Conservation (phyloP, 2,329 filamentous ascomycete species). For the Bipolaris oryzae region DNA sequence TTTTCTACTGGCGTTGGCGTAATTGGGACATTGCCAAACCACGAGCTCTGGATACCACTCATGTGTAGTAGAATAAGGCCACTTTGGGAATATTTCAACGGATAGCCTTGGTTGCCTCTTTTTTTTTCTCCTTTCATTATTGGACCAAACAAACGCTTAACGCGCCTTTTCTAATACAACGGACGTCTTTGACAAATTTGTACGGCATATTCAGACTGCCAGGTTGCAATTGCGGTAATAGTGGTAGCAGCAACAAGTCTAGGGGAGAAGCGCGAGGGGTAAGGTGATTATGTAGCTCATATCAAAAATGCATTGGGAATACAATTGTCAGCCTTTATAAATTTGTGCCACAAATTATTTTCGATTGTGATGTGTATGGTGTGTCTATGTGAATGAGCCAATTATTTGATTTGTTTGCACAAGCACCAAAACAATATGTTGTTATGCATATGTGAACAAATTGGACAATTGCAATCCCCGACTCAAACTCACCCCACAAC, state of each 20-base stretch:
- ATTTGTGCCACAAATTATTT: neutral
- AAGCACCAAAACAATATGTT: too few relatives aligned
- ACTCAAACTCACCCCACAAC: too few relatives aligned
- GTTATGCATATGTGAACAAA: too few relatives aligned
- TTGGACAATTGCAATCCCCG: too few relatives aligned
- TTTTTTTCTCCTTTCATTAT: constrained; percentile 2
- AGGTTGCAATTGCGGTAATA: constrained; percentile 1
- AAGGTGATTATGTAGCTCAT: constrained; percentile 6
- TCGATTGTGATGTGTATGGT: too few relatives aligned
- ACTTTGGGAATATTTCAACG: constrained; percentile 9
- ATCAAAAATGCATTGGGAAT: constrained; percentile 8
- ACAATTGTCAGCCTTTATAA: neutral
- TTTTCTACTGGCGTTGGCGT: constrained; percentile 19
- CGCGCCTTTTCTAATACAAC: constrained; percentile 10
- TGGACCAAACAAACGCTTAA: neutral
- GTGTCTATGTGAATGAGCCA: too few relatives aligned
- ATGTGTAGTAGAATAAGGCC: constrained; percentile 24
- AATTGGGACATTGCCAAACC: constrained; percentile 17
- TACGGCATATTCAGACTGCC: constrained; percentile 7
- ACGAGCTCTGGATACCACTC: constrained; percentile 34
- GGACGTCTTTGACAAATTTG: constrained; percentile 5
- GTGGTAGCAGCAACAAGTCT: neutral
- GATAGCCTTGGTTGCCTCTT: neutral
- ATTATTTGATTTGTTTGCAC: too few relatives aligned
- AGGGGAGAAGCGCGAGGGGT: neutral